Evolutionary conservation across 108 stramenopile genomes (phyloP).

Genomic region (Skeletonema menzelii): DNA sequence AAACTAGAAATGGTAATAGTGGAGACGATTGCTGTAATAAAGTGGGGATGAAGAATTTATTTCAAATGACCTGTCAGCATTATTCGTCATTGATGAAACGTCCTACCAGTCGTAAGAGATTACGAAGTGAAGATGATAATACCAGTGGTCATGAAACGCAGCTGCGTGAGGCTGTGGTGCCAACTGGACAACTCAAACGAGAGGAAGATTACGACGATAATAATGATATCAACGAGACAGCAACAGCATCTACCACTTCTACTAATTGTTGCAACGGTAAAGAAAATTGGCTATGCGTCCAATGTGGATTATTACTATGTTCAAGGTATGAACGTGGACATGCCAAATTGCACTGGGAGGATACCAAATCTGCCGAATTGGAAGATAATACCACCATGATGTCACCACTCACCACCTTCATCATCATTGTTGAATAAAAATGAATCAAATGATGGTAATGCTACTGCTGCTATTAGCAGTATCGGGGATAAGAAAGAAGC

Average conservation of each 20-base stretch:
- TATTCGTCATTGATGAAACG: not conserved
- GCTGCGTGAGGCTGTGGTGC: no score
- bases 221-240: slow-evolving; percentile 5
- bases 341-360: slow-evolving; percentile 63
- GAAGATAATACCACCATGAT: not conserved
- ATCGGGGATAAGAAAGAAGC: not conserved
- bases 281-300: slow-evolving; percentile 81
- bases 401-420: not conserved
- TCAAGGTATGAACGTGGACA: slow-evolving; percentile 80
- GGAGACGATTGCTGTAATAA: not conserved
- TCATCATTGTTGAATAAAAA: not conserved
- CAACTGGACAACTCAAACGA: slow-evolving; percentile 24
- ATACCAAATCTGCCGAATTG: slow-evolving; percentile 39
- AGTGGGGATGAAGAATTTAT: not conserved
- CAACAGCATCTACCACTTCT: not conserved
- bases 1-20: not conserved
- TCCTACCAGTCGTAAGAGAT: slow-evolving; percentile 16
- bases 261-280: slow-evolving; percentile 32
- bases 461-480: not conserved
- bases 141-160: not conserved
- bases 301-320: slow-evolving; percentile 62
- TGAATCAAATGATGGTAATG: no score
- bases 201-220: slow-evolving; percentile 9
- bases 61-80: slow-evolving; percentile 28
- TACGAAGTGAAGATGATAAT: slow-evolving; percentile 16